Base-by-base conservation (phyloP, 2,329 filamentous ascomycete genomes). In the Venturia effusa region DNA sequence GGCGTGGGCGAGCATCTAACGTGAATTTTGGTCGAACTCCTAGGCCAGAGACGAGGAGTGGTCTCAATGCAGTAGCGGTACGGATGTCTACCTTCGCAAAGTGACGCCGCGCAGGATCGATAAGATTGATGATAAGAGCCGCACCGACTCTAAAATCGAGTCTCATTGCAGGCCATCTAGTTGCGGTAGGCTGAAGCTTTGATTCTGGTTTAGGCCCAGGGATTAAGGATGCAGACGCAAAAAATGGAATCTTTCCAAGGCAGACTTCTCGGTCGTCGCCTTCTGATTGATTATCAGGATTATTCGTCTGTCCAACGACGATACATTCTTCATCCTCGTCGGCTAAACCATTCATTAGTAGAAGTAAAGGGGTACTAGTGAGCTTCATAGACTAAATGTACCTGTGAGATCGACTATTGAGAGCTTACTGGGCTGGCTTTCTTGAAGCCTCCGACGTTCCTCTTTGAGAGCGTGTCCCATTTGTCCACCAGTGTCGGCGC, bases 81-180 rank as follows among this genome's bases (percentile, higher is more conserved):
- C 80, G 83, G 54, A 79, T 69, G 69, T 96, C 90, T 5, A 97
- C 76, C n/a, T 81, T 81, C 17, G 90, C 94, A 70, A 97, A 92
- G 39, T 87, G 83, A 45, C 81, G 81, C 3, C 85, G 83, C 0
- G 84, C 86, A 67, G 87, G 81, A 71, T 97, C 93, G 45, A 85
- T 82, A 11, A 91, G 87, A 63, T 4, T 43, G 19, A 64, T 61
- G 30, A 61, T 39, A 17, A 34, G 37, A 24, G 55, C n/a, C 40
- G 22, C 51, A 3, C 40, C 62, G 27, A 34, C 30, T 57, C 51
- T 57, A 10, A 24, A 43, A 17, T 40, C 22, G 34, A 60, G 27
- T 27, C 37, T 60, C 59, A 60, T 60, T 10, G 32, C 37, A 22
- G 59, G 59, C 59, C 59, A 60, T 37, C 8, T 59, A 30, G 55